phyloP scores from a whole-genome alignment of 495 filamentous ascomycete genomes.

The Penicillium bovifimosum region DNA sequence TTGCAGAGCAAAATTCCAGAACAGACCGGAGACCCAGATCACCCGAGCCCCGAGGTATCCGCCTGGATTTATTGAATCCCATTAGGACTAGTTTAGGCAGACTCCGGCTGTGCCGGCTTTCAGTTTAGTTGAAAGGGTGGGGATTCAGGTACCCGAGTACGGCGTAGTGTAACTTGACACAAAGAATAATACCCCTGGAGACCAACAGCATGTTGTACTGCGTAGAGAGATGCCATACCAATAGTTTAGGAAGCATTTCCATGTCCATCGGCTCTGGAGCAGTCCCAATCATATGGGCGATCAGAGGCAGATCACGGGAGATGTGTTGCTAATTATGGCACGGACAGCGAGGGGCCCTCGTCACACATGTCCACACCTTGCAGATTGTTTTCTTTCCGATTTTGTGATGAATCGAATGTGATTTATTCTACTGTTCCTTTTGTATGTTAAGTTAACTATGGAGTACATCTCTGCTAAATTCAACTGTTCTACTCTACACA shows the following conservation, averaged over 20 bases:
- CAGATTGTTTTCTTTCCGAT: neutral
- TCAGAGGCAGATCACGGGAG: conserved; percentile 2
- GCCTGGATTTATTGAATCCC: no score
- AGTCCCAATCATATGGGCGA: neutral
- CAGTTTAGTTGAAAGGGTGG: neutral
- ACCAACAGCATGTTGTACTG: neutral
- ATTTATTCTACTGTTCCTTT: neutral
- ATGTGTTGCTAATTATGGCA: conserved; percentile 9
- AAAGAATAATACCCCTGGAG: no score
- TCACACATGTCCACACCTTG: neutral
- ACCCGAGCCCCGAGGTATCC: neutral
- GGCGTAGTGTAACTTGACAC: neutral
- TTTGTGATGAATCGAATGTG: neutral
- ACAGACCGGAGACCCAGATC: no score
- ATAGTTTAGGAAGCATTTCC: neutral
- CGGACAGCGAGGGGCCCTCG: conserved; percentile 6
- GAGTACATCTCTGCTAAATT: neutral
- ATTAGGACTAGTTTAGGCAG: no score
- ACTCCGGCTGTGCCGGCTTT: conserved; percentile 2
- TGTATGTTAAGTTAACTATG: no score
- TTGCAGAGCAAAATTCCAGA: conserved; percentile 2
- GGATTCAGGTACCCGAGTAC: neutral
- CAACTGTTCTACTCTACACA: no score
- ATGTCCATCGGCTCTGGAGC: neutral
- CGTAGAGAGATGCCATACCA: neutral